A percentile compares a stretch with the other conserved stretches of the same genome.
Conservation (phyloP, 192 early-diverging fungal species). For the Phycomyces nitens region DNA sequence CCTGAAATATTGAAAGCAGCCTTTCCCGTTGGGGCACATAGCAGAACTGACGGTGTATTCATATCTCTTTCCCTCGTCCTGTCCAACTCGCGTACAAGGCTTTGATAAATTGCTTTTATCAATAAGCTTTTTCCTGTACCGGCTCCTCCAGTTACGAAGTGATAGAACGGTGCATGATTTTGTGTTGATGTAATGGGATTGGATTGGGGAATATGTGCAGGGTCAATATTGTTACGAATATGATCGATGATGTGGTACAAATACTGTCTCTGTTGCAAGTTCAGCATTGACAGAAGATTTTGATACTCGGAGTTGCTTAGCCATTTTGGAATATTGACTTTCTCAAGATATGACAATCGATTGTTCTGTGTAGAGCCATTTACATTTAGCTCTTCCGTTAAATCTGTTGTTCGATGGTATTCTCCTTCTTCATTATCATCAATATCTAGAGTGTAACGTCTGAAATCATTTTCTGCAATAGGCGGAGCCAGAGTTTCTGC, state of each 20-base stretch:
- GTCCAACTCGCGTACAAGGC: not conserved
- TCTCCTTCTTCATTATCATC: not conserved
- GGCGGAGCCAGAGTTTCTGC: not conserved
- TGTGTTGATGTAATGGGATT: no score
- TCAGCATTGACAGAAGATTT: not conserved
- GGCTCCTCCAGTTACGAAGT: not conserved
- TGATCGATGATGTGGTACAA: not conserved
- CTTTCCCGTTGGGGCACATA: not conserved
- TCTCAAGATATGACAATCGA: not conserved
- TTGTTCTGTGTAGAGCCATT: not conserved
- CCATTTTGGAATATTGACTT: not conserved
- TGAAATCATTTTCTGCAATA: not conserved
- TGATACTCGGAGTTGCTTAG: not conserved
- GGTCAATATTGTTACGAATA: not conserved
- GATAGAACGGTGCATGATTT: not conserved
- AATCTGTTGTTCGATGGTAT: no score
- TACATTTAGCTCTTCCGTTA: no score
- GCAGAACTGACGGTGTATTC: not conserved
- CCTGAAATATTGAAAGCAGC: not conserved
- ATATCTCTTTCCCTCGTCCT: not conserved
- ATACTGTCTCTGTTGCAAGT: not conserved
- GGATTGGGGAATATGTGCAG: no score
- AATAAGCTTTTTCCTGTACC: not conserved
- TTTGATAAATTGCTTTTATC: constrained; percentile 2
- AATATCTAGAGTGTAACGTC: not conserved